Base-by-base conservation (phyloP, 768 basidiomycete genomes). In the Russula vinacea region DNA sequence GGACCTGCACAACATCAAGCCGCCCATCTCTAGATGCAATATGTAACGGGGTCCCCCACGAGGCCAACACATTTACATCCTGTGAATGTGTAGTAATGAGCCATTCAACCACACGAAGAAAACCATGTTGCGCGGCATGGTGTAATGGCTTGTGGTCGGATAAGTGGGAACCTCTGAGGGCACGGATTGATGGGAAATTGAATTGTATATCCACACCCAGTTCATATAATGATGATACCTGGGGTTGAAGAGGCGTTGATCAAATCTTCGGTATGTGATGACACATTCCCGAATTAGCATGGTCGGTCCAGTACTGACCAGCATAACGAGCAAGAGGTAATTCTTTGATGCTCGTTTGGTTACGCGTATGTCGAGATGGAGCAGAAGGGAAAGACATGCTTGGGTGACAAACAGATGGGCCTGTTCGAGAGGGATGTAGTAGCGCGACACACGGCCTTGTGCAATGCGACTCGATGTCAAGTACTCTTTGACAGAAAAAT, bases 401-500 rank as follows among this genome's bases (percentile, higher is more conserved):
- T 42, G 49, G 1, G 62, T 8, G 10, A 63, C 24, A 13, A 44
- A 32, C 5, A 26, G 14, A 35, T 57, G 62, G 0, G 62, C 50
- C 3, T 39, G n/a, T 24, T 63, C 60, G 3, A 37, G 44, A 17
- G 44, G 45, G 7, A 62, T 49, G 13, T 9, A 11, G 24, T 49
- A 49, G 26, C 40, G 40, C 1, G 51, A 44, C 0, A 60, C 9
- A 3, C 32, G 37, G 26, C 45, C 58, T 10, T 35, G 3, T 3
- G 51, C 10, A 8, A 55, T 22, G 2, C 60, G 60, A 22, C 0
- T 33, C 26, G 60, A 61, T 5, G 42, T 40, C 37, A 53, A 35
- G 42, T 29, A 42, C 26, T 53, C 50, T 39, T 53, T 47, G 9
- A 60, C 59, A 2, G 59, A 52, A 17, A 60, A 60, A n/a, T 60